Conservation (phyloP, 768 basidiomycete species). For the Kockovaella imperatae region DNA sequence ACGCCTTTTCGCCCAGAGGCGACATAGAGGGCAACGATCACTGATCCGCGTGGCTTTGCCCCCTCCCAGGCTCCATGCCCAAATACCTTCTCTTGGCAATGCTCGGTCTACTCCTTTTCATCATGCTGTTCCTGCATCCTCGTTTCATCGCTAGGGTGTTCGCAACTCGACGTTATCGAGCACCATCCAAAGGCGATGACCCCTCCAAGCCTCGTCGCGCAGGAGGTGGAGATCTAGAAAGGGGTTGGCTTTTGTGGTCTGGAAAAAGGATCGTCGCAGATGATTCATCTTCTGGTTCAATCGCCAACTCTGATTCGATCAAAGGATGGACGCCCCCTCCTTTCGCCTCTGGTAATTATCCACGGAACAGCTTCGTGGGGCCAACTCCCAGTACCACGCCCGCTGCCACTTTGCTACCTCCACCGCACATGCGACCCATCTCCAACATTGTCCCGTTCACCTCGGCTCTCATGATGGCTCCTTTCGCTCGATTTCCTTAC, state of each 20-base stretch:
- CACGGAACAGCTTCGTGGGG: slow-evolving; percentile 1
- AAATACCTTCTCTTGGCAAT: slow-evolving; percentile 29
- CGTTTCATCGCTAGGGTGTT: slow-evolving; percentile 38
- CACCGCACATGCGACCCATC: slow-evolving; percentile 26
- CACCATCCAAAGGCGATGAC: slow-evolving; percentile 1
- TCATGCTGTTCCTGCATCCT: slow-evolving; percentile 29
- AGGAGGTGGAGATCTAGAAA: slow-evolving; percentile 18
- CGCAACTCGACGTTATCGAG: slow-evolving; percentile 8
- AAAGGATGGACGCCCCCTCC: neutral
- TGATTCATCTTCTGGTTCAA: neutral
- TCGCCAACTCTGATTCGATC: neutral
- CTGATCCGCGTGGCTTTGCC: neutral
- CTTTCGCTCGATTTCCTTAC: slow-evolving; percentile 22
- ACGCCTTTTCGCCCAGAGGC: neutral
- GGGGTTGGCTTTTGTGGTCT: slow-evolving; percentile 21
- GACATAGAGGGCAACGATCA: neutral
- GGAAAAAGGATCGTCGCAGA: neutral
- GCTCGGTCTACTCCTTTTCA: slow-evolving; percentile 21
- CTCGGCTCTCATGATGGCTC: slow-evolving; percentile 14
- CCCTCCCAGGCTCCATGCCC: slow-evolving; percentile 7
- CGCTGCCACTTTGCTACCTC: slow-evolving; percentile 17
- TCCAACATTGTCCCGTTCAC: slow-evolving; percentile 23
- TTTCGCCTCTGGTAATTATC: neutral
- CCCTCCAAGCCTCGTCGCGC: neutral
- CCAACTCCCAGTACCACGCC: neutral